Evolutionary conservation across 2,329 filamentous ascomycete genomes (phyloP), one percentile per base, ranked within the genome.

Genomic region (Arthrobotrys pseudoclavata): DNA sequence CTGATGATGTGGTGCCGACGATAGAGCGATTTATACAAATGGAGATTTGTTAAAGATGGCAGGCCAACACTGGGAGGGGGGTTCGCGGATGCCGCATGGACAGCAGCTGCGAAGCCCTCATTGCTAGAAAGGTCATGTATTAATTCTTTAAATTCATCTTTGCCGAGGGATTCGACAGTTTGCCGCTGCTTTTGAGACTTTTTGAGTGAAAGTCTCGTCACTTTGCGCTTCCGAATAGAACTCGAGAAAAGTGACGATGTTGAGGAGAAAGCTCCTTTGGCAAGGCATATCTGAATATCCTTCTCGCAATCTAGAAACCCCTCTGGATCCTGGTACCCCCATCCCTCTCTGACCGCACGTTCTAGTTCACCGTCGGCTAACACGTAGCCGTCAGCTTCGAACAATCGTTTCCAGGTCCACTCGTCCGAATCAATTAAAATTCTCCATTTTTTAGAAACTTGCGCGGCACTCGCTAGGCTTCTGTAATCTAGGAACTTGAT

Each of bases 1-100:
- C 92, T 91, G 79, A 99, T 96, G 84, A 96, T 91, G 84, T 96
- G 89, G 83, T 98, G 94, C 9, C 96, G 91, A 79, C 95, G 93
- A 83, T 98, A 99, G 4, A 99, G 88, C 0, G 95, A 97, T 84
- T 99, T 99, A 88, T 93, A 98, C 0, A 99, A 89, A 83, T 98
- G 96, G 75, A 98, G 88, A 81, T 91, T 91, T 53, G 92, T 90
- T 37, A 99, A 86, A 81, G 90, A 92, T 2, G 92, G 86, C 3
- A 98, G 84, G 12, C 94, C 94, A 47, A 97, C 86, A 10, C 75
- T 69, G 10, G 75, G 75, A 13, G 75, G 75, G 6, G 75, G 75
- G 40, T 79, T 50, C 91, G 88, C 5, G 94, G 94, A 82, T 95
- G 91, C 1, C 93, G 92, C 13, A 97, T 90, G 9, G 34, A 90